phyloP scores from a whole-genome alignment of 2,329 filamentous ascomycete genomes.

The Stachybotrys chartarum region DNA sequence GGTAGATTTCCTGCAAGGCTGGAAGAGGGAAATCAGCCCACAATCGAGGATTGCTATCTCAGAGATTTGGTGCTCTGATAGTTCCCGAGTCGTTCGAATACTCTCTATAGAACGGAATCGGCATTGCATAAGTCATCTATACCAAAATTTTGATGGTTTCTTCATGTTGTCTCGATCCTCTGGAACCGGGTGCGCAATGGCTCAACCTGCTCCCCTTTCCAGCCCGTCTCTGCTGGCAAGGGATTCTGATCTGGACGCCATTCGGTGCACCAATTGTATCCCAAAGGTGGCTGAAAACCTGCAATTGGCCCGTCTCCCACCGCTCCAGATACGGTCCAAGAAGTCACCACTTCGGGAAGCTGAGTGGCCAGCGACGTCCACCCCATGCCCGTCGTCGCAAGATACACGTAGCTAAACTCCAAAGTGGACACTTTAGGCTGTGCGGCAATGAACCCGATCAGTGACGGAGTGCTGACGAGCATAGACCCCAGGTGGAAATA shows the following conservation, averaged over 20 bases:
- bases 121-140: too few species aligned
- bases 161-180: neutral
- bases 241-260: neutral
- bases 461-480: neutral
- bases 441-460: neutral
- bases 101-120: too few species aligned
- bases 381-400: neutral
- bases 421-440: neutral
- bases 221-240: neutral
- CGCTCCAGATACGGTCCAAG: neutral
- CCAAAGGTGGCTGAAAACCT: neutral
- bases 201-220: neutral
- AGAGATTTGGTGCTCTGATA: too few species aligned
- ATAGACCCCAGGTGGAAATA: neutral
- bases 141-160: too few species aligned
- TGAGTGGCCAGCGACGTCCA: neutral
- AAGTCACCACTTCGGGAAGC: neutral
- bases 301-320: neutral
- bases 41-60: too few species aligned
- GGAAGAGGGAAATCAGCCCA: too few species aligned
- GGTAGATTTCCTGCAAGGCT: too few species aligned
- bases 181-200: neutral
- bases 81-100: too few species aligned
- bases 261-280: neutral
- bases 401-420: neutral